Percentiles rank a stretch among this genome's conserved stretches.
Evolutionary conservation across 768 basidiomycete species (phyloP).

Genomic region (Tricholoma matsutake): DNA sequence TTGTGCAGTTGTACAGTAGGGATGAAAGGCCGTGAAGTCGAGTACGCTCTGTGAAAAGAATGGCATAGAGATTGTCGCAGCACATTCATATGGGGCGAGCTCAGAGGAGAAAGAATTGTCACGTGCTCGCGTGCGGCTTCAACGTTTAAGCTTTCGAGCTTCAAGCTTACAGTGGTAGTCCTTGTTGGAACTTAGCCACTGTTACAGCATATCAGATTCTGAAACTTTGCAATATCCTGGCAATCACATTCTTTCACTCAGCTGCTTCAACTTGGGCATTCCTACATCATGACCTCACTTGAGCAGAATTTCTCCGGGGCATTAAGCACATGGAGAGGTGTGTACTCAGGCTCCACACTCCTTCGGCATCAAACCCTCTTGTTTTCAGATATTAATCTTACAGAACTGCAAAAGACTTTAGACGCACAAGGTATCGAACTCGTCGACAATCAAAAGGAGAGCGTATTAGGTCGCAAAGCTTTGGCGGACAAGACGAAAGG

Average conservation of each 20-base stretch:
- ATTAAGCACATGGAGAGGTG: constrained; percentile 89
- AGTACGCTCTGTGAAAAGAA: constrained; percentile 20
- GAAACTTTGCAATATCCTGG: too few species aligned
- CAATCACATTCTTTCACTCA: not conserved
- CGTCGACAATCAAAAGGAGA: constrained; percentile 99
- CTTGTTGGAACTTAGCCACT: too few species aligned
- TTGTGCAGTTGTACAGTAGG: constrained; percentile 31
- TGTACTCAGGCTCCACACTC: constrained; percentile 11
- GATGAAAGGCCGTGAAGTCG: constrained; percentile 28
- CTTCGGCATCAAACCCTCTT: not conserved
- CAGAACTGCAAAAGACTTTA: constrained; percentile 89
- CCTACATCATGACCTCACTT: constrained; percentile 24
- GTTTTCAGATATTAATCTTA: constrained; percentile 73
- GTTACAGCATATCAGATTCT: not conserved
- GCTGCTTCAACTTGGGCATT: not conserved
- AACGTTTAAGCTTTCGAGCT: not conserved
- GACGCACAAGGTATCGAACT: constrained; percentile 92
- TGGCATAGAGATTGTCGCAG: constrained; percentile 23
- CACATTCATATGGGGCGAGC: constrained; percentile 24
- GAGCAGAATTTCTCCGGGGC: constrained; percentile 94
- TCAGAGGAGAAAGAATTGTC: constrained; percentile 7
- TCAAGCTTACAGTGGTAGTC: too few species aligned
- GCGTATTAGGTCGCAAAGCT: constrained; percentile 87
- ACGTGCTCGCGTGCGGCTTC: constrained; percentile 12
- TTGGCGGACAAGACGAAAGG: constrained; percentile 96